A percentile compares a stretch with the other conserved stretches of the same genome.
Conservation (phyloP, 192 early-diverging fungal genomes). For the Coemansia sp. region DNA sequence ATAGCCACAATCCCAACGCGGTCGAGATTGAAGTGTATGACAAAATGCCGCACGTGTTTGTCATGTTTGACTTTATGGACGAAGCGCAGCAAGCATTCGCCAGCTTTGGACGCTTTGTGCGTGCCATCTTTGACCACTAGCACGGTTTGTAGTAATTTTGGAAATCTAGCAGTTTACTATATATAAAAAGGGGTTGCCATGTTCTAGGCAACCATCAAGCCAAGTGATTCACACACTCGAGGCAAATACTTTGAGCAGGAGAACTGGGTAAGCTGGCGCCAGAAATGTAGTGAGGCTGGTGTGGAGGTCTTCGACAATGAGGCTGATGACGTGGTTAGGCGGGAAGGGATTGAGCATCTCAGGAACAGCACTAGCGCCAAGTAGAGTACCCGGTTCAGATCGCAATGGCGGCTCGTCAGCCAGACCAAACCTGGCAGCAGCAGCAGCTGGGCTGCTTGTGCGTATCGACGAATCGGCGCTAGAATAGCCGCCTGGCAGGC, state of each 20-base stretch:
- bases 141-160: no score
- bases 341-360: constrained; percentile 41
- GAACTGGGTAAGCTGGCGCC: constrained; percentile 50
- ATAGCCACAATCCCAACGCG: neutral
- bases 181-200: neutral
- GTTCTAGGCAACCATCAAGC: neutral
- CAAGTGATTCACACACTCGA: constrained; percentile 11
- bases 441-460: neutral
- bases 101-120: constrained; percentile 23
- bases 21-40: constrained; percentile 27
- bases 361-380: neutral
- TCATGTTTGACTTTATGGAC: constrained; percentile 40
- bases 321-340: constrained; percentile 48
- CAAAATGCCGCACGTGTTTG: constrained; percentile 52
- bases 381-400: neutral
- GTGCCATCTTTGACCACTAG: neutral
- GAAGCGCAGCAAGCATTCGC: constrained; percentile 36
- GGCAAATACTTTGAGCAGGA: constrained; percentile 51
- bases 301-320: constrained; percentile 42
- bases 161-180: no score
- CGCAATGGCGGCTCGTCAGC: neutral
- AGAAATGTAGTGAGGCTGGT: constrained; percentile 41
- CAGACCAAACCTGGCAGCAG: neutral
- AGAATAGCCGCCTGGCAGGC: neutral
- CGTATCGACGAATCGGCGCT: neutral